Evolutionary conservation across 495 filamentous ascomycete species (phyloP).

Genomic region (Neurospora sp.): DNA sequence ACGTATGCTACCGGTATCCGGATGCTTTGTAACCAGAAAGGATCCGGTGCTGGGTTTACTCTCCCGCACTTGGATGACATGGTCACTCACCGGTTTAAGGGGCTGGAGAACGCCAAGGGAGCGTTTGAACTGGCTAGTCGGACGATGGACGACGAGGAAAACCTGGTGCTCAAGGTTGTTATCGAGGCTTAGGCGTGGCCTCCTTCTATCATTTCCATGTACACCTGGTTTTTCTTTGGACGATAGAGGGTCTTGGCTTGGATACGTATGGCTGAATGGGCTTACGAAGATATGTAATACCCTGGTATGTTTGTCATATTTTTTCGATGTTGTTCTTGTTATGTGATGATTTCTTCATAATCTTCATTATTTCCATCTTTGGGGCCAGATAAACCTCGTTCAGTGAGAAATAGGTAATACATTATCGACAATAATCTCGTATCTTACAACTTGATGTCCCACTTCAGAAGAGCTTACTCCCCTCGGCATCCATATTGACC

Average conservation of each 20-base stretch:
- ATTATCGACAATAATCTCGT: background rate
- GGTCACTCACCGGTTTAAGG: constrained; percentile 67
- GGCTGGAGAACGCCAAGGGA: constrained; percentile 52
- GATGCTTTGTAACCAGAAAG: constrained; percentile 50
- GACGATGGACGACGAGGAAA: constrained; percentile 66
- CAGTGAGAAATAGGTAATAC: background rate
- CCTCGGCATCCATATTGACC: no score
- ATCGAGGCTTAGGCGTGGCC: constrained; percentile 43
- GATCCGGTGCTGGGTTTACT: constrained; percentile 32
- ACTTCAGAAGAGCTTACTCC: no score
- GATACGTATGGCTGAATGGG: background rate
- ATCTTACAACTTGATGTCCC: no score
- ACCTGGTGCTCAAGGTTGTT: constrained; percentile 77
- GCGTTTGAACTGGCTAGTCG: constrained; percentile 78
- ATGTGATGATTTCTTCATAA: background rate
- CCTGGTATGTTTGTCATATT: background rate
- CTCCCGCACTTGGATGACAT: constrained; percentile 55
- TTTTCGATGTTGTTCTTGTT: background rate
- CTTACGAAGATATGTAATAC: background rate
- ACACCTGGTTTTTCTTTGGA: background rate
- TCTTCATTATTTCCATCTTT: background rate
- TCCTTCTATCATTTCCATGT: background rate
- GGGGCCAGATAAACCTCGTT: background rate
- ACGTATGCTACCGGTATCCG: constrained; percentile 75
- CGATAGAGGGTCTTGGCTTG: constrained; percentile 1